These are phyloP conservation scores for Pestalotiopsis sp. DNA, from an alignment of 2,329 filamentous ascomycete genomes.

Conservation along the genomic window DNA sequence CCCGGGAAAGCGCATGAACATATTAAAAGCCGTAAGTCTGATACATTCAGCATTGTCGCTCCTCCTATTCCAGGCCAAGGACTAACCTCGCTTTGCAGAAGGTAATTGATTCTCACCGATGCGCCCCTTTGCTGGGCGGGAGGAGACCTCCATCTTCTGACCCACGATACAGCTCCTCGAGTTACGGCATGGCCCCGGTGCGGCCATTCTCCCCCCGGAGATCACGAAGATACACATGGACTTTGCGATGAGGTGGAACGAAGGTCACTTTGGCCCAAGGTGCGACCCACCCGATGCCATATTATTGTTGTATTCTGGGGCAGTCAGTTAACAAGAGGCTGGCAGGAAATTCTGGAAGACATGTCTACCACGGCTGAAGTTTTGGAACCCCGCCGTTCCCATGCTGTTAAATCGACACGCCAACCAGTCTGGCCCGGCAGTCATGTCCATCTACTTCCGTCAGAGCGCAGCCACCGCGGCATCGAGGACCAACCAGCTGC, in stretches of 20 bases:
- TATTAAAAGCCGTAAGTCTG: constrained; percentile 31
- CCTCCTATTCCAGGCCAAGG: not conserved
- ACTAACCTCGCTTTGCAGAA: constrained; percentile 31
- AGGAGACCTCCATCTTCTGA: constrained; percentile 9
- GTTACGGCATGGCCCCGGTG: constrained; percentile 79
- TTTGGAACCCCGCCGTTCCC: constrained; percentile 83
- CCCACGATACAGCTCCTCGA: constrained; percentile 24
- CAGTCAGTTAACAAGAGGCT: not conserved
- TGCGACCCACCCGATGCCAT: constrained; percentile 39
- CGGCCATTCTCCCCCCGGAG: constrained; percentile 76
- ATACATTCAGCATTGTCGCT: not conserved
- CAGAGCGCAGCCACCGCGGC: constrained; percentile 31
- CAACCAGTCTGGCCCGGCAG: constrained; percentile 58
- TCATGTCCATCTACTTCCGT: constrained; percentile 68
- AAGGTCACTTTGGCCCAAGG: constrained; percentile 75
- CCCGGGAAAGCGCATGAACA: constrained; percentile 36
- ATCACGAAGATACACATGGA: constrained; percentile 76
- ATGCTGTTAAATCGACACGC: constrained; percentile 78
- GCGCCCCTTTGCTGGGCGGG: not conserved
- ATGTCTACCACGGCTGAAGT: constrained; percentile 86
- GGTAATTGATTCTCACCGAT: constrained; percentile 19
- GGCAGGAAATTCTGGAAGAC: constrained; percentile 85
- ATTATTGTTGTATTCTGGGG: not conserved
- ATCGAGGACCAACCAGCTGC: constrained; percentile 25
- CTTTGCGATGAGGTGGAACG: constrained; percentile 63